These are phyloP conservation scores for Hyphopichia wangnamkhiaoensis DNA, from an alignment of 1,139 yeast genomes.

Conservation along the genomic window DNA sequence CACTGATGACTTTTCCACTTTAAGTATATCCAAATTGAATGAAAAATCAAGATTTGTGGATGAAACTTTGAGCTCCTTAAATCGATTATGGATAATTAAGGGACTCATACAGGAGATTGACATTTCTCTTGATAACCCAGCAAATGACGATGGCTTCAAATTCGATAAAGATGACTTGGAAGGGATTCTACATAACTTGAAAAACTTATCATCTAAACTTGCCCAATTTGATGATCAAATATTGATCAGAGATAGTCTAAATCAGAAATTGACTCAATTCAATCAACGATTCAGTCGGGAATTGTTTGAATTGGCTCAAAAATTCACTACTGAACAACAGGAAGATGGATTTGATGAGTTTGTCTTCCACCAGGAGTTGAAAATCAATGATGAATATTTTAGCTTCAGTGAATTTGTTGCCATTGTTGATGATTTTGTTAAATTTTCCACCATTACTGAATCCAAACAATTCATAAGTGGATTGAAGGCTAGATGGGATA, in stretches of 20 bases:
- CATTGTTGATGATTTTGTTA: constrained; percentile 12
- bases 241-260: constrained; percentile 13
- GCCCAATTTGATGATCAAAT: constrained; percentile 7
- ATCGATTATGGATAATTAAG: constrained; percentile 23
- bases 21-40: constrained; percentile 20
- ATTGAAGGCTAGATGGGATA: constrained; percentile 18
- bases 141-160: constrained; percentile 8
- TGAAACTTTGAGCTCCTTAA: constrained; percentile 17
- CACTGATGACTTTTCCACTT: constrained; percentile 6
- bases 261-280: constrained; percentile 1
- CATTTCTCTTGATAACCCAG: constrained; percentile 9
- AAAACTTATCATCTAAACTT: constrained; percentile 14
- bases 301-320: not conserved
- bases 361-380: constrained; percentile 15
- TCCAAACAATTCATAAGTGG: constrained; percentile 2
- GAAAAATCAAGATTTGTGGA: constrained; percentile 16
- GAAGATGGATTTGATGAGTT: constrained; percentile 10
- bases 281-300: constrained; percentile 2
- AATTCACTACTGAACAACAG: not conserved
- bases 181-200: constrained; percentile 16
- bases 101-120: constrained; percentile 24
- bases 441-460: constrained; percentile 5
- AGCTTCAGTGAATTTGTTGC: constrained; percentile 13
- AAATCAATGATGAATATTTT: constrained; percentile 12
- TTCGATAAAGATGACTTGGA: constrained; percentile 20